Evolutionary conservation across 2,329 filamentous ascomycete species (phyloP).

Genomic region (Cordyceps javanica): DNA sequence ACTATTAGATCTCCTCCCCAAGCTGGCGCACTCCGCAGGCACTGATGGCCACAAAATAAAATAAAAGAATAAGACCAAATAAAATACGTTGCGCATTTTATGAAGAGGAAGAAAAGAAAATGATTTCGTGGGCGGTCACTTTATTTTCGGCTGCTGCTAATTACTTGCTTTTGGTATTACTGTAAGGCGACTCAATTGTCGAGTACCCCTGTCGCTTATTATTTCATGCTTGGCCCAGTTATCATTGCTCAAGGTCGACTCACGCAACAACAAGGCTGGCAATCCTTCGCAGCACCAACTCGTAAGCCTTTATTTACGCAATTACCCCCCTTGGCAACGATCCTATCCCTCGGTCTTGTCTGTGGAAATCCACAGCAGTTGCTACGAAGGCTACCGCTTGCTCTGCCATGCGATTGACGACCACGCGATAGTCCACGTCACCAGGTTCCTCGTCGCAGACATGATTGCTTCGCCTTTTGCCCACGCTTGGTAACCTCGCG

Average conservation of each 20-base stretch:
- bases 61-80: too few species aligned
- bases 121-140: too few species aligned
- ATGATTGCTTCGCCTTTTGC: background rate
- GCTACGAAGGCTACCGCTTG: background rate
- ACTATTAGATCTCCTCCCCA: too few species aligned
- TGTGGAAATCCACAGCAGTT: background rate
- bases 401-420: slow-evolving; percentile 1
- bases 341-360: background rate
- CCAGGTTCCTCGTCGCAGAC: background rate
- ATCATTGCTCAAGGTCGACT: background rate
- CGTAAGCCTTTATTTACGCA: background rate
- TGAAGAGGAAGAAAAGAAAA: too few species aligned
- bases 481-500: background rate
- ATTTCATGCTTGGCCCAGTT: background rate
- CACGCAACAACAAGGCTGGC: background rate
- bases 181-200: background rate
- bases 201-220: background rate
- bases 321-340: background rate
- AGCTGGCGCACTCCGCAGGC: too few species aligned
- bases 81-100: too few species aligned
- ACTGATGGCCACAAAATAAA: too few species aligned
- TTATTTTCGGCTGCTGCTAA: too few species aligned
- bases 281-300: background rate
- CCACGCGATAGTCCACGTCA: background rate
- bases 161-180: too few species aligned